Evolutionary conservation across 108 stramenopile species (phyloP), one percentile per base, ranked within the genome.

Genomic region (Schizochytrium sp.): DNA sequence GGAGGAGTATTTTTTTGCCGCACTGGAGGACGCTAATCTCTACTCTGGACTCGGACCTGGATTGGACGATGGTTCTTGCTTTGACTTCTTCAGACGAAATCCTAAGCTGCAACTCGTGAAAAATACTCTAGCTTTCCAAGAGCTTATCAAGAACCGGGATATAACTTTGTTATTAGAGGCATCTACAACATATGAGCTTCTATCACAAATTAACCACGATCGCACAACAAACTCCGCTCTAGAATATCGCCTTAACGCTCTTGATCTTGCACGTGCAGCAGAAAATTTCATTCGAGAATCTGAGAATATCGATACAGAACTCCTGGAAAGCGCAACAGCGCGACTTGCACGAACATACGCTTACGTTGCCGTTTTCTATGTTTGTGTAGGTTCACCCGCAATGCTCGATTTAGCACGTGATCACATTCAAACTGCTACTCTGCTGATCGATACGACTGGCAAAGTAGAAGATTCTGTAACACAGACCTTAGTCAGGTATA

Each of bases 71-170:
- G 45, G 28, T 10, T 49, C 50, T 47, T 83, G 76, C 76, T 42
- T 83, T 49, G 50, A 38, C 50, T 7, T 17, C 53, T n/a, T 83
- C 19, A 42, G 53, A 5, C 10, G 53, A 28, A 55, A 1, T 28
- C 5, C 50, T 13, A 83, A 83, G 53, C 47, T 83, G 12, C 76
- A 83, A 15, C 76, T 83, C 1, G 76, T 83, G 28, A 83, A 83
- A 28, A 47, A 13, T 2, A 83, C 76, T 7, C 10, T 53, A 10
- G 76, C 45, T n/a, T 83, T 83, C 55, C 17, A 46, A 7, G 76
- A 83, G 40, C 49, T 83, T 47, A 40, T 19, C 7, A 17, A 28
- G 28, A 50, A 42, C 12, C 19, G 55, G 53, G 40, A 83, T 28
- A 53, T 42, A 5, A n/a, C 49, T 47, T 53, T 83, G 17, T 10